Conservation (phyloP, 1,284 basidiomycete species). For the Cutaneotrichosporon spelunceum region DNA sequence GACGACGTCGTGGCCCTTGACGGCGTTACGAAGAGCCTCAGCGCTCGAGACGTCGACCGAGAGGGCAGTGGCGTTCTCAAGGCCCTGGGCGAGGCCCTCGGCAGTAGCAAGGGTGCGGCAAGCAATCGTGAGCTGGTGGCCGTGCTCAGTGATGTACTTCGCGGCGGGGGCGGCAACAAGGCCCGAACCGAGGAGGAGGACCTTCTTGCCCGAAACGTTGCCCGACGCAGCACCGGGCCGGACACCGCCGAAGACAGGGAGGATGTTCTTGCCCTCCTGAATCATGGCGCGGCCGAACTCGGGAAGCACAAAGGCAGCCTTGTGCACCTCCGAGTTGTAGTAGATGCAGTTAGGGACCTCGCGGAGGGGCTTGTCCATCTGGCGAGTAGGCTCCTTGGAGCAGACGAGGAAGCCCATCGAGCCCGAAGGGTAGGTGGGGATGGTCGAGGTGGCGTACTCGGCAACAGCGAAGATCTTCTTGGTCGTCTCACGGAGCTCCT, state of each 20-base stretch:
- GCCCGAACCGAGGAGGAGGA: slow-evolving; percentile 89
- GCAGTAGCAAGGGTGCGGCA: slow-evolving; percentile 80
- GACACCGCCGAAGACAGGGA: slow-evolving; percentile 61
- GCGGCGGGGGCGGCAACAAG: slow-evolving; percentile 93
- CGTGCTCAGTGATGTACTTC: slow-evolving; percentile 83
- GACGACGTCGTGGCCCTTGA: slow-evolving; percentile 87
- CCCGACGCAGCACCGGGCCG: slow-evolving; percentile 56
- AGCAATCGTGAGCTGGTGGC: slow-evolving; percentile 78
- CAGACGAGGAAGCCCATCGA: slow-evolving; percentile 96
- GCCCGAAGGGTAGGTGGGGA: slow-evolving; percentile 95
- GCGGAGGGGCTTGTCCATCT: slow-evolving; percentile 67
- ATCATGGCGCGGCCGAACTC: slow-evolving; percentile 80
- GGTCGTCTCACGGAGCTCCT: slow-evolving; percentile 70
- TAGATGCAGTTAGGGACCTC: slow-evolving; percentile 61
- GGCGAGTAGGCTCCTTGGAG: slow-evolving; percentile 70
- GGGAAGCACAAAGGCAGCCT: slow-evolving; percentile 79
- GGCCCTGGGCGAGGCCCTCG: slow-evolving; percentile 63
- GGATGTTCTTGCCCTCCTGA: slow-evolving; percentile 66
- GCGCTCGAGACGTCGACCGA: slow-evolving; percentile 79
- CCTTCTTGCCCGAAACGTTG: slow-evolving; percentile 59
- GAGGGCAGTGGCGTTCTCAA: slow-evolving; percentile 68
- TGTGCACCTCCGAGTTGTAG: slow-evolving; percentile 22
- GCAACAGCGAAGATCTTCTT: slow-evolving; percentile 75
- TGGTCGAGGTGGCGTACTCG: slow-evolving; percentile 94
- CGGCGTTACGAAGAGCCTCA: slow-evolving; percentile 69